Evolutionary conservation across 1,139 yeast species (phyloP).

Genomic region (Debaryomycetaceae sp.): DNA sequence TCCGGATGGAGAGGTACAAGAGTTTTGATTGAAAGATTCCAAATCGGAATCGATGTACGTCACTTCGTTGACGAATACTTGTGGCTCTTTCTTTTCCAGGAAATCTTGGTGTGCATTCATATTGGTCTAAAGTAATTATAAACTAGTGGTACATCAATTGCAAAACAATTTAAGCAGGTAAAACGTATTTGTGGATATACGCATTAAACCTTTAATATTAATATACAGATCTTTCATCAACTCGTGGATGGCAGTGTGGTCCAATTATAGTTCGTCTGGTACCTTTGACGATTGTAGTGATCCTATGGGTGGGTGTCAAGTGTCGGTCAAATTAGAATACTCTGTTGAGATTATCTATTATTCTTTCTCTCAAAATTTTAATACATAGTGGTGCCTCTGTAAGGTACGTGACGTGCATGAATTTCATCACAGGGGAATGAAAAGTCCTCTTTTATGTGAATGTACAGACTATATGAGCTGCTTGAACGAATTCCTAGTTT

Average conservation of each 20-base stretch:
- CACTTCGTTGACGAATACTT: neutral
- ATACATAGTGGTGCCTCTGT: too few relatives aligned
- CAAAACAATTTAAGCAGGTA: neutral
- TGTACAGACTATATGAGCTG: constrained; percentile 8
- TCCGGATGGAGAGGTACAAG: neutral
- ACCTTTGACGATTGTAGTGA: too few relatives aligned
- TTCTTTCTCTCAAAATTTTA: too few relatives aligned
- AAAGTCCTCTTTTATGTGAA: neutral
- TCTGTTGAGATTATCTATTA: too few relatives aligned
- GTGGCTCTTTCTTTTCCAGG: neutral
- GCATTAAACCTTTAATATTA: neutral
- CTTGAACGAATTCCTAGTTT: constrained; percentile 23
- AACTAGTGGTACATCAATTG: neutral
- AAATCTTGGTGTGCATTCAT: neutral
- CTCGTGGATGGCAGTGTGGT: too few relatives aligned
- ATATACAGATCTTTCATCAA: neutral
- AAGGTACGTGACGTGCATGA: too few relatives aligned
- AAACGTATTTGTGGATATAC: neutral
- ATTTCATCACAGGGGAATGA: too few relatives aligned
- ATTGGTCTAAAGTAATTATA: neutral
- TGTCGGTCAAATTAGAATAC: too few relatives aligned
- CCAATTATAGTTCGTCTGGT: too few relatives aligned
- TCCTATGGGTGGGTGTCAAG: too few relatives aligned
- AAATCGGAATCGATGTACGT: neutral
- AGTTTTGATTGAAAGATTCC: neutral